Evolutionary conservation across 768 basidiomycete species (phyloP).

Genomic region (Fibroporia radiculosa): DNA sequence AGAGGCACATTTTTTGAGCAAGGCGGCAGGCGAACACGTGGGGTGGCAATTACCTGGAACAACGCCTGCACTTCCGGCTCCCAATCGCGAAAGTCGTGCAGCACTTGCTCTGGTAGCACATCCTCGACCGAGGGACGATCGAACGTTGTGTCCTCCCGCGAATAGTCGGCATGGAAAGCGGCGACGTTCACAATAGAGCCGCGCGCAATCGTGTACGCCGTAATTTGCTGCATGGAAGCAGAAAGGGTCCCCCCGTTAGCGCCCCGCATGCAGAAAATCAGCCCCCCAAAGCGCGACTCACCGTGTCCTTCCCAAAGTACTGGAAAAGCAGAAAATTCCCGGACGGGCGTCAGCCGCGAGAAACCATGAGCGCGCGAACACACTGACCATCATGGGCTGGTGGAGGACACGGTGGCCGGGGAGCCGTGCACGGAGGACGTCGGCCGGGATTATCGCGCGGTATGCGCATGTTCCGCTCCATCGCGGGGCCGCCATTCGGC

Average conservation of each 20-base stretch:
- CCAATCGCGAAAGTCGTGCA: slow-evolving; percentile 39
- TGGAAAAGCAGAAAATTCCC: slow-evolving; percentile 17
- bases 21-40: not conserved
- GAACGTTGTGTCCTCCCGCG: slow-evolving; percentile 44
- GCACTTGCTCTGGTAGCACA: slow-evolving; percentile 37
- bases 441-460: slow-evolving; percentile 49
- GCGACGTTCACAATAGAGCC: slow-evolving; percentile 58
- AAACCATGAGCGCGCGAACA: not conserved
- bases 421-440: not conserved
- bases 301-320: slow-evolving; percentile 43
- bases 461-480: slow-evolving; percentile 59
- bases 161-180: slow-evolving; percentile 43
- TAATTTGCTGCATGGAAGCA: slow-evolving; percentile 38
- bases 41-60: slow-evolving; percentile 34
- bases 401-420: slow-evolving; percentile 16
- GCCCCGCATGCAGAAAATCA: not conserved
- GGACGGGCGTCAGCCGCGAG: not conserved
- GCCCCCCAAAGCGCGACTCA: slow-evolving; percentile 3
- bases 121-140: slow-evolving; percentile 43
- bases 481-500: slow-evolving; percentile 36
- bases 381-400: slow-evolving; percentile 16
- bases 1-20: not conserved
- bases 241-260: not conserved
- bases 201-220: slow-evolving; percentile 53
- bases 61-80: slow-evolving; percentile 54